phyloP scores from a whole-genome alignment of 2,329 filamentous ascomycete species.

The Thelonectria rubi region DNA sequence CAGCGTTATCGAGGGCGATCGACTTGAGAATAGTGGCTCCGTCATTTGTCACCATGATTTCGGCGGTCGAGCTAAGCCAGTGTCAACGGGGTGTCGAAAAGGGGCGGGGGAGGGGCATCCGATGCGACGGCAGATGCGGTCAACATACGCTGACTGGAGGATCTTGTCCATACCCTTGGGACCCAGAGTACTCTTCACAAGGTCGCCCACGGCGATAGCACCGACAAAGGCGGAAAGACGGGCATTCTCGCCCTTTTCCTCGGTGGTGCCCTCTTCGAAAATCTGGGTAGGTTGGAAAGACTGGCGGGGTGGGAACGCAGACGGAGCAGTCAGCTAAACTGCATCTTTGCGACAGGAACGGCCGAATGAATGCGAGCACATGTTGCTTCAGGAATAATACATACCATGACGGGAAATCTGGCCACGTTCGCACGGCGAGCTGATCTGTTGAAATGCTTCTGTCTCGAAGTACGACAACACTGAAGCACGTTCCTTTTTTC shows the following conservation, averaged over 20 bases:
- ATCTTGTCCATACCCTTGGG: slow-evolving; percentile 99
- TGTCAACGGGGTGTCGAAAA: slow-evolving; percentile 31
- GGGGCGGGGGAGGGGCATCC: slow-evolving; percentile 18
- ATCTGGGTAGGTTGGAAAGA: slow-evolving; percentile 94
- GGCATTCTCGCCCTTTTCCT: slow-evolving; percentile 99
- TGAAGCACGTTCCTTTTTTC: slow-evolving; percentile 41
- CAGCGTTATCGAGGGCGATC: slow-evolving; percentile 97
- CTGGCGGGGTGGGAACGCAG: slow-evolving; percentile 44
- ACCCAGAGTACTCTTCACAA: slow-evolving; percentile 96
- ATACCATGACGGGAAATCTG: slow-evolving; percentile 40
- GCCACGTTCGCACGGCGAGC: slow-evolving; percentile 35
- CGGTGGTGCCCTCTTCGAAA: slow-evolving; percentile 94
- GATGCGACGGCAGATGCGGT: slow-evolving; percentile 20
- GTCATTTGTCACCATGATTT: slow-evolving; percentile 99
- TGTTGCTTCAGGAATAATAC: slow-evolving; percentile 6
- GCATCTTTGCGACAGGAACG: not conserved
- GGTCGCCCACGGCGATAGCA: slow-evolving; percentile 94
- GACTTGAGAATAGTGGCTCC: slow-evolving; percentile 98
- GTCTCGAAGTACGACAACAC: slow-evolving; percentile 44
- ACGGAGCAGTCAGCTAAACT: slow-evolving; percentile 33
- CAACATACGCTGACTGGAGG: slow-evolving; percentile 84
- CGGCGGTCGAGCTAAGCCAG: slow-evolving; percentile 79
- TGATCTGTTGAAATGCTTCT: slow-evolving; percentile 44
- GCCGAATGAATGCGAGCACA: not conserved
- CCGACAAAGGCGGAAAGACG: slow-evolving; percentile 98